Evolutionary conservation across 768 basidiomycete genomes (phyloP).

Genomic region (Panaeolus papilionaceus): DNA sequence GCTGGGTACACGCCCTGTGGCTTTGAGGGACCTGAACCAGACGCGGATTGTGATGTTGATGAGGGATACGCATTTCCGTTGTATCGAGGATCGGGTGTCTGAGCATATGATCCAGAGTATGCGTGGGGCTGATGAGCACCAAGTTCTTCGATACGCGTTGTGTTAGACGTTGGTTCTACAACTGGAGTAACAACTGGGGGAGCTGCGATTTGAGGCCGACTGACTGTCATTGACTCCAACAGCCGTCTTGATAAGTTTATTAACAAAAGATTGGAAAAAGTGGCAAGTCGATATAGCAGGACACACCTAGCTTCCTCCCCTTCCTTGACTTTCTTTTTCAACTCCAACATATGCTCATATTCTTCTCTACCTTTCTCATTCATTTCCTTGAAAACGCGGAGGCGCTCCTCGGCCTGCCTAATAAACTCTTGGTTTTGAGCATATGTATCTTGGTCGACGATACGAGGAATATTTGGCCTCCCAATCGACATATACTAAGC

Average conservation of each 20-base stretch:
- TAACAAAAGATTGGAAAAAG: background rate
- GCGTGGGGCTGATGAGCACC: background rate
- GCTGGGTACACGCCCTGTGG: background rate
- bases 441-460: conserved; percentile 39
- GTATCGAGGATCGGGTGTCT: background rate
- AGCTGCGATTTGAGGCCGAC: conserved; percentile 1
- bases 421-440: conserved; percentile 34
- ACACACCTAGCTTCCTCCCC: conserved; percentile 52
- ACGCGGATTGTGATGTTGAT: background rate
- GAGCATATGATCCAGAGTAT: background rate
- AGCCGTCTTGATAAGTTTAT: conserved; percentile 1
- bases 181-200: background rate
- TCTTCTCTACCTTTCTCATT: background rate
- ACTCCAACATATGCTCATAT: conserved; percentile 18
- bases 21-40: background rate
- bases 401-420: conserved; percentile 42
- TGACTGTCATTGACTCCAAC: background rate
- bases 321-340: conserved; percentile 38
- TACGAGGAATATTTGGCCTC: conserved; percentile 20
- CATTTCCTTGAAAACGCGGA: conserved; percentile 35
- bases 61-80: background rate
- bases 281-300: background rate
- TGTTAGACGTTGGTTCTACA: conserved; percentile 20
- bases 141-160: conserved; percentile 24
- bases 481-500: conserved; percentile 29